A percentile compares a stretch with the other conserved stretches of the same genome.
These are phyloP conservation scores for Wallacemonas sp. DNA, from an alignment of 208 protist genomes.

Conservation along the genomic window DNA sequence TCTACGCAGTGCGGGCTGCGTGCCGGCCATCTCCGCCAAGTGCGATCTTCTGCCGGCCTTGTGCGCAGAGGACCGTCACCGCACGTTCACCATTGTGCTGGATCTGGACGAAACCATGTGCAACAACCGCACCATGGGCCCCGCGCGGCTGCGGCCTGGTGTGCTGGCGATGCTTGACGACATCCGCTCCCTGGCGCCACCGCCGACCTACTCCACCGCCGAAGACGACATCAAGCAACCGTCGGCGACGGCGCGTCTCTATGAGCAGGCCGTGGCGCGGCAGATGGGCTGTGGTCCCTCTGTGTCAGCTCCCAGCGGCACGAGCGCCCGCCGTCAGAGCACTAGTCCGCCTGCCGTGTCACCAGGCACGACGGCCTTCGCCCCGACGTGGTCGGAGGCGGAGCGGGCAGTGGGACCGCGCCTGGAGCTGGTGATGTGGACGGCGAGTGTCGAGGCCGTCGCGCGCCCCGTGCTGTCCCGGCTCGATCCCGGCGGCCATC, in stretches of 20 bases:
- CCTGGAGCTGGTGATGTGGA: slow-evolving; percentile 89
- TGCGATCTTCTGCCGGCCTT: slow-evolving; percentile 45
- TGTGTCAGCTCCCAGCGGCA: background rate
- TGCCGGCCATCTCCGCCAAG: background rate
- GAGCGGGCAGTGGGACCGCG: slow-evolving; percentile 21
- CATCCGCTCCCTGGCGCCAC: slow-evolving; percentile 45
- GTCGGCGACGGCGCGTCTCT: slow-evolving; percentile 37
- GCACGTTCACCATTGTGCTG: slow-evolving; percentile 86
- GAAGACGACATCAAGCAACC: slow-evolving; percentile 6
- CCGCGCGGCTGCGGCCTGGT: slow-evolving; percentile 67
- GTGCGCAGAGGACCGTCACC: slow-evolving; percentile 35
- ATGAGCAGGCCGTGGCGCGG: slow-evolving; percentile 31
- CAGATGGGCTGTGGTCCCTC: slow-evolving; percentile 8
- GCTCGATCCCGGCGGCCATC: slow-evolving; percentile 66
- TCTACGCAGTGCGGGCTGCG: background rate
- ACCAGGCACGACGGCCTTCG: background rate
- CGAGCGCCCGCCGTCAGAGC: background rate
- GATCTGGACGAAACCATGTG: slow-evolving; percentile 91
- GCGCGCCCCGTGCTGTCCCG: slow-evolving; percentile 65
- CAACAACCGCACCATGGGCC: slow-evolving; percentile 71
- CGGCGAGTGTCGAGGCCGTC: slow-evolving; percentile 75
- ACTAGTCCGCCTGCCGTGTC: background rate
- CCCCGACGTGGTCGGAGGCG: background rate
- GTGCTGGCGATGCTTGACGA: slow-evolving; percentile 53
- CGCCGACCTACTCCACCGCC: slow-evolving; percentile 29